These are phyloP conservation scores for Phalaenopsis hybrid DNA, from an alignment of 116 monocot genomes.

Conservation along the genomic window DNA sequence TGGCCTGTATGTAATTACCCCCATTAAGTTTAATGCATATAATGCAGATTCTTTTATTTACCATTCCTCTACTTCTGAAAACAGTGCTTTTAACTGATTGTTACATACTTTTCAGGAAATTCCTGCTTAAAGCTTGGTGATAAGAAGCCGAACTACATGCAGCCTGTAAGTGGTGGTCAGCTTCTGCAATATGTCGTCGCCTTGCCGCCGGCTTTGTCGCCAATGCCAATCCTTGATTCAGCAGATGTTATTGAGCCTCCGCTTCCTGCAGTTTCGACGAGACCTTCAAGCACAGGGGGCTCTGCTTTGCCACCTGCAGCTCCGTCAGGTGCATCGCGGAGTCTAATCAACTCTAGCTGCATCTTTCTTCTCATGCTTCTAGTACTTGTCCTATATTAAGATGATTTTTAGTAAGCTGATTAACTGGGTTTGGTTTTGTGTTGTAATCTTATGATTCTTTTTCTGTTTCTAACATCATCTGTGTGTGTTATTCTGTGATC, in stretches of 20 bases:
- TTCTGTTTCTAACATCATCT: neutral
- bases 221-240: constrained; percentile 24
- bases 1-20: no score
- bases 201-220: constrained; percentile 30
- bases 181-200: constrained; percentile 13
- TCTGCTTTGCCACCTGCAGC: neutral
- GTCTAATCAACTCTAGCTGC: neutral
- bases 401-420: neutral
- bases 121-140: constrained; percentile 42
- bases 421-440: neutral
- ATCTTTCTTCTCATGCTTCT: neutral
- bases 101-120: constrained; percentile 26
- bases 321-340: neutral
- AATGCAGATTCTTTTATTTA: no score
- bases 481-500: neutral
- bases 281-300: neutral
- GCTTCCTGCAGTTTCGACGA: constrained; percentile 15
- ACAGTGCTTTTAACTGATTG: neutral
- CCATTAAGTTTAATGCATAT: no score
- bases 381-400: neutral
- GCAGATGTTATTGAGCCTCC: constrained; percentile 54
- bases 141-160: constrained; percentile 32
- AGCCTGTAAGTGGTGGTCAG: constrained; percentile 26
- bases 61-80: no score
- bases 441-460: neutral